Evolutionary conservation across 2,329 filamentous ascomycete species (phyloP).

Genomic region (Didymella pomorum): DNA sequence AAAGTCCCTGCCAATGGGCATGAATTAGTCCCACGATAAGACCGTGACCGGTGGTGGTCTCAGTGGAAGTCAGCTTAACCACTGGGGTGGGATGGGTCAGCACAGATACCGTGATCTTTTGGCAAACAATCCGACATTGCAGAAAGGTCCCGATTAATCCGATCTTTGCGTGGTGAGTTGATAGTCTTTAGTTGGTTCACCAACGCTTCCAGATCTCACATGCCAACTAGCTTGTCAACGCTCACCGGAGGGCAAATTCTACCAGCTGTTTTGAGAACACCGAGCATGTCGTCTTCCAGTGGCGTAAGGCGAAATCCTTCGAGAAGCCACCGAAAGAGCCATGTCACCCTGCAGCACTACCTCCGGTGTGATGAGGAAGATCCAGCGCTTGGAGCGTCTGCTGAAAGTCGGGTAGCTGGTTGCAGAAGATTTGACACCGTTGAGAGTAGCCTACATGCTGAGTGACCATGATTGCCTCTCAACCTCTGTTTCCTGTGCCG

Average conservation of each 20-base stretch:
- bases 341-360: not conserved
- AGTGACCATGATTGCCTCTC: too few relatives aligned
- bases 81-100: not conserved
- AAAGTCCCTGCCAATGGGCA: not conserved
- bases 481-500: too few relatives aligned
- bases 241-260: not conserved
- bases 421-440: too few relatives aligned
- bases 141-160: not conserved
- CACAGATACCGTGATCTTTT: not conserved
- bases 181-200: not conserved
- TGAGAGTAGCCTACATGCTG: too few relatives aligned
- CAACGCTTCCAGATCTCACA: not conserved
- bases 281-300: not conserved
- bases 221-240: not conserved
- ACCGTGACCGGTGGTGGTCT: not conserved
- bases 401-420: not conserved
- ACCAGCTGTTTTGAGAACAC: not conserved
- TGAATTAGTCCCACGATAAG: not conserved
- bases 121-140: not conserved
- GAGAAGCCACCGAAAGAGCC: not conserved
- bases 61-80: not conserved
- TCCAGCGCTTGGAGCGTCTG: not conserved
- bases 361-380: not conserved
- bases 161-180: not conserved
- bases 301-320: not conserved